Base-by-base conservation (phyloP, 768 basidiomycete species). In the Cystobasidiopsis lactophilus region DNA sequence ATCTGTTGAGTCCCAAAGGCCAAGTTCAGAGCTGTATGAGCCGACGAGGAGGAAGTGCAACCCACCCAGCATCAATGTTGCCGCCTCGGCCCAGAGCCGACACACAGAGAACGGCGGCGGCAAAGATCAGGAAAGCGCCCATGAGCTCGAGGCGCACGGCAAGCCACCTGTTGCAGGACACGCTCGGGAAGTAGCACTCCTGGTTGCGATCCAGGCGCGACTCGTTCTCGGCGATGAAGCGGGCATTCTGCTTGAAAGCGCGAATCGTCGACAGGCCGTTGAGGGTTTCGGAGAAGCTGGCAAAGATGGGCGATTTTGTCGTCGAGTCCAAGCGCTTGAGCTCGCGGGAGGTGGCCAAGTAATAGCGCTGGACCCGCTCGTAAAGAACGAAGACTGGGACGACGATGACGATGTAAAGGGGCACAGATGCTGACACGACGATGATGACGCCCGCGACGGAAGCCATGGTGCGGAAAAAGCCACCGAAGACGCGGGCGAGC, bases 261-360 rank as follows among this genome's bases (percentile, higher is more conserved):
- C 84, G 75, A 59, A 89, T 86, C 2, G 83, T 86, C 0, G 82
- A 77, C 35, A 85, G 66, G 5, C 85, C 85, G 2, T 75, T 72
- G 35, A 66, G 57, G 14, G 62, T 62, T 52, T 66, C 64, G 16
- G 57, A 52, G 54, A 61, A 65, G 78, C 67, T 2, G 75, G 79
- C 83, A 33, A 91, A 89, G 54, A 96, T 85, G 1, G 89, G 88
- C 0, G 83, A 85, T 37, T 82, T 78, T 4, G 84, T 84, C 24
- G 85, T 79, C 0, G 85, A 81, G 58, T 88, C 85, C 14, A 89
- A 71, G 14, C 85, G 81, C 65, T 88, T 85, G 24, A 88, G 72
- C 64, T 88, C 85, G 24, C 85, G 77, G 1, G 80, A 83, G 0
- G 84, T 85, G 2, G 82, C 72, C 7, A 88, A 74, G 64, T 88